Base-by-base conservation (phyloP, 306 rosid species). In the Prunus davidiana region DNA sequence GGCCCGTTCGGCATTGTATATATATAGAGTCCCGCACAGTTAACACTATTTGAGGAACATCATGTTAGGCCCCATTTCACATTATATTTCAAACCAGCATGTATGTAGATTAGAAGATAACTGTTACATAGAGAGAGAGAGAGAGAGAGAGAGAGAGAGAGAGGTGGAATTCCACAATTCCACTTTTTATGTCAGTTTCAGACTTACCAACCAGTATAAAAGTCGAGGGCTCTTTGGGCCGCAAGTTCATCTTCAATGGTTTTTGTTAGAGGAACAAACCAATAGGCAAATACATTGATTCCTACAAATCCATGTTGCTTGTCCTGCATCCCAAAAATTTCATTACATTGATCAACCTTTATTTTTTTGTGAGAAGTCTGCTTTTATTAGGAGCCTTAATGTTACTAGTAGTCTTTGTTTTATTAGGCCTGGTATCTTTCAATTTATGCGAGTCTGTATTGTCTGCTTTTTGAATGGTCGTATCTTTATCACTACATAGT, bases 261-360 rank as follows among this genome's bases (percentile, higher is more conserved):
- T 14, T 88, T 58, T n/a, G 84, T 85, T 3, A 20, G 52, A 78
- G 91, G 93, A 85, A 47, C 24, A 22, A 55, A n/a, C 72, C 87
- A 84, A 70, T 12, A 72, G 25, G 69, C 6, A 47, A 58, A 83
- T 20, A 91, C 2, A 73, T 84, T 57, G 72, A 91, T 71, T 64
- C 92, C 89, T 43, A 91, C 70, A 80, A 64, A 83, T 68, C 92
- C 89, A 27, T 61, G 85, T 68, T 89, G 90, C 62, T 84, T 79
- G 20, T 84, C 76, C 96, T 93, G 83, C 83, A 52, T 77, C 79
- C 85, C 81, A n/a, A 65, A 65, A 64, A 65, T 18, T 51, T 51
- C 19, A 1, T 16, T 7, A 51, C 57, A 51, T 1, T 51, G 3
- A 51, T 16, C 2, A 8, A 6, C 20, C 20, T 14, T 15, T 14